Evolutionary conservation across 2,329 filamentous ascomycete genomes (phyloP).

Genomic region (Drechslerella stenobrocha): DNA sequence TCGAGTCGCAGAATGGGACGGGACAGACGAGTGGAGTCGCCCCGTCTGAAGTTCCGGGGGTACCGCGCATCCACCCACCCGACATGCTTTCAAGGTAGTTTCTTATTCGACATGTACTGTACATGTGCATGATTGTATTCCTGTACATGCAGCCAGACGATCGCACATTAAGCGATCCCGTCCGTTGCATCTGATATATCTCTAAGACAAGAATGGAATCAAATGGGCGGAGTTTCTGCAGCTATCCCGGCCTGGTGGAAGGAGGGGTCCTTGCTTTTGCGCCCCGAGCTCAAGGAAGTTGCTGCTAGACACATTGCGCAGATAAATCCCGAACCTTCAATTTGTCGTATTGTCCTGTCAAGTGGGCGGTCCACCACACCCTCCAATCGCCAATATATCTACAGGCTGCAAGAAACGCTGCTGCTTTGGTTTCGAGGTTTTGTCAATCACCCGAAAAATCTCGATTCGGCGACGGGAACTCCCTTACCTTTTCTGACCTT

Average conservation of each 20-base stretch:
- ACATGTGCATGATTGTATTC: no score
- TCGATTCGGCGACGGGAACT: constrained; percentile 34
- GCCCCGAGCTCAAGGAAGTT: no score
- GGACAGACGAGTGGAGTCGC: constrained; percentile 48
- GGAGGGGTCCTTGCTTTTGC: constrained; percentile 34
- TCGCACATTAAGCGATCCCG: constrained; percentile 50
- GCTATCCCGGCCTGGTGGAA: constrained; percentile 7
- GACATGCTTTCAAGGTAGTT: neutral
- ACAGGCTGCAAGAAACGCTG: neutral
- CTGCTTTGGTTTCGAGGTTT: constrained; percentile 6
- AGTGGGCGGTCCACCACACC: neutral
- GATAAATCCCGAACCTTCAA: neutral
- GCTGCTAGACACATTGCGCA: neutral
- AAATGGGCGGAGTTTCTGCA: constrained; percentile 14
- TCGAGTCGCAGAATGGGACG: constrained; percentile 24
- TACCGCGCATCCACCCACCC: constrained; percentile 7
- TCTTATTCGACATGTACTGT: constrained; percentile 6
- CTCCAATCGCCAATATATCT: neutral
- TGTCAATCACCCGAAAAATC: neutral
- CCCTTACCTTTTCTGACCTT: neutral
- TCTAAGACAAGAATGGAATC: constrained; percentile 21
- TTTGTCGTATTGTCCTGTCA: neutral
- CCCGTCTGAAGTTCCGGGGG: constrained; percentile 23
- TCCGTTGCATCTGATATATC: constrained; percentile 34
- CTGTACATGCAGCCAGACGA: constrained; percentile 48